phyloP scores from a whole-genome alignment of 1,284 basidiomycete species.

The Pascua guehoae region DNA sequence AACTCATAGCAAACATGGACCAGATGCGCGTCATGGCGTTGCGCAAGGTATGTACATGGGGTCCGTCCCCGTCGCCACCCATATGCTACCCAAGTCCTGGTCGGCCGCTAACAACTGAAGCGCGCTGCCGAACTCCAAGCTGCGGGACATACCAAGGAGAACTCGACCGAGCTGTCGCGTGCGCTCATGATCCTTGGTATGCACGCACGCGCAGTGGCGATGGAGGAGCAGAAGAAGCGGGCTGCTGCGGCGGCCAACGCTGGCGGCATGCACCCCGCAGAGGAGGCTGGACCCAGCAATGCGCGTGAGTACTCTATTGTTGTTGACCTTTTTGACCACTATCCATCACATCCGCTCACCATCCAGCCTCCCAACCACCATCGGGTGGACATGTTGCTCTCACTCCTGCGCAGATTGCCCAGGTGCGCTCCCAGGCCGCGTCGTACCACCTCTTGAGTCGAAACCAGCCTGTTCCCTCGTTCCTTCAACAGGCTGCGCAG shows the following conservation, averaged over 20 bases:
- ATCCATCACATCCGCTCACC: background rate
- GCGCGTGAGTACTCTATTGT: constrained; percentile 1
- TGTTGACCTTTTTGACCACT: no score
- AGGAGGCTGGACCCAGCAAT: constrained; percentile 16
- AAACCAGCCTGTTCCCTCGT: constrained; percentile 73
- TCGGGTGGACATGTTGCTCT: constrained; percentile 54
- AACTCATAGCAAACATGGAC: constrained; percentile 39
- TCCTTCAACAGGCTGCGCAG: constrained; percentile 70
- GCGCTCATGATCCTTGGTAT: constrained; percentile 34
- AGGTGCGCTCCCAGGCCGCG: constrained; percentile 81
- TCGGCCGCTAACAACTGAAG: constrained; percentile 18
- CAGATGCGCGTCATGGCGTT: constrained; percentile 23
- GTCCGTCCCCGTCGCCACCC: background rate
- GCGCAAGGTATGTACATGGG: constrained; percentile 26
- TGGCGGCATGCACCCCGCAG: background rate
- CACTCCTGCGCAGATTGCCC: constrained; percentile 74
- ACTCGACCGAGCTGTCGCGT: constrained; percentile 35
- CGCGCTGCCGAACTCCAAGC: constrained; percentile 36
- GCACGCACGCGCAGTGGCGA: constrained; percentile 31
- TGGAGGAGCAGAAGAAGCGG: constrained; percentile 27
- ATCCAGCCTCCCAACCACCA: constrained; percentile 1
- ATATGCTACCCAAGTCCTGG: background rate
- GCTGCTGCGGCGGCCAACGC: constrained; percentile 8
- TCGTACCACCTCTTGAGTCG: constrained; percentile 81
- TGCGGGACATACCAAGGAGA: constrained; percentile 41